Conservation (phyloP, 2,329 filamentous ascomycete species). For the Aspergillus fischeri region DNA sequence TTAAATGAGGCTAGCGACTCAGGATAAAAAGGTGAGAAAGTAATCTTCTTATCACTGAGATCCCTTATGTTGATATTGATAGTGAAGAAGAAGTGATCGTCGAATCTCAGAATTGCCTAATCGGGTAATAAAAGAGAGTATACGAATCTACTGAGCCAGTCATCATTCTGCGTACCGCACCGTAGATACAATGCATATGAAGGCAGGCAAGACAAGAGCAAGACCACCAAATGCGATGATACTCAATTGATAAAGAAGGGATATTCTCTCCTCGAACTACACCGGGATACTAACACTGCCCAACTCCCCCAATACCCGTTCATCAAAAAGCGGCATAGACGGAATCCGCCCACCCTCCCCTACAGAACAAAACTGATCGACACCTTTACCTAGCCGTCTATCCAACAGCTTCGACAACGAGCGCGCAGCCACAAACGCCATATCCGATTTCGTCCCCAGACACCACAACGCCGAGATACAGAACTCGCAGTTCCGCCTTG, state of each 20-base stretch:
- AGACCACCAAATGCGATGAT: too few relatives aligned
- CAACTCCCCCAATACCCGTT: background rate
- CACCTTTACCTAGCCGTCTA: background rate
- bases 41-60: too few relatives aligned
- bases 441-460: conserved; percentile 55
- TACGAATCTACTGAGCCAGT: too few relatives aligned
- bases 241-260: too few relatives aligned
- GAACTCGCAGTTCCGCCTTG: conserved; percentile 36
- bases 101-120: background rate
- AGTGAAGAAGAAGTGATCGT: too few relatives aligned
- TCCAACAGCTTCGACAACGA: conserved; percentile 33
- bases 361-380: background rate
- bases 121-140: background rate
- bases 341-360: background rate
- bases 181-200: background rate
- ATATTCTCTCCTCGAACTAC: too few relatives aligned
- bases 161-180: too few relatives aligned
- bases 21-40: too few relatives aligned
- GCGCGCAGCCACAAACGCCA: conserved; percentile 40
- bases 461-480: conserved; percentile 54
- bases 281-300: background rate
- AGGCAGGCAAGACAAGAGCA: too few relatives aligned
- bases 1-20: too few relatives aligned
- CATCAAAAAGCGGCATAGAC: background rate
- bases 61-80: too few relatives aligned